Evolutionary conservation across 2,329 filamentous ascomycete species (phyloP).

Genomic region (Emmonsiellopsis sp.): DNA sequence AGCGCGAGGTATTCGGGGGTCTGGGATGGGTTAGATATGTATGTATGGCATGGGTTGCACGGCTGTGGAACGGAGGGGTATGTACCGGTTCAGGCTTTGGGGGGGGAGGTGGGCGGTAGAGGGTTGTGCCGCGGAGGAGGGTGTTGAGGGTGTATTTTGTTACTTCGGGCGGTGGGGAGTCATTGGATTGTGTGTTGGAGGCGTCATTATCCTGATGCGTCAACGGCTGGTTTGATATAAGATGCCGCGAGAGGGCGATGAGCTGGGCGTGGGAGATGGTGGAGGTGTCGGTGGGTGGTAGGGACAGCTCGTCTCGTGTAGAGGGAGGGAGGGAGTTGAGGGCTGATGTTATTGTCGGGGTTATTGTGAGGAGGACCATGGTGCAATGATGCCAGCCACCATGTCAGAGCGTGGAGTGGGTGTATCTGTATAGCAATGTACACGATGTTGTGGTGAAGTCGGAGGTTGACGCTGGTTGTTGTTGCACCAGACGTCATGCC

Average conservation of each 20-base stretch:
- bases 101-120: constrained; percentile 73
- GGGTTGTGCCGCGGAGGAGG: constrained; percentile 60
- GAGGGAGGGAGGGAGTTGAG: constrained; percentile 26
- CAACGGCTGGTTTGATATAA: constrained; percentile 7
- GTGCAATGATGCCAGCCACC: neutral
- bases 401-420: neutral
- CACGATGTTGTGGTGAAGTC: neutral
- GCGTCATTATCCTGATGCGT: neutral
- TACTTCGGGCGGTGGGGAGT: neutral
- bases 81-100: constrained; percentile 69
- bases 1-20: constrained; percentile 75
- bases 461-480: neutral
- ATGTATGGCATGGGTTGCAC: constrained; percentile 7
- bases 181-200: neutral
- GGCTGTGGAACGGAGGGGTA: neutral
- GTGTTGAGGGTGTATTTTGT: constrained; percentile 11
- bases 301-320: constrained; percentile 24
- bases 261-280: constrained; percentile 36
- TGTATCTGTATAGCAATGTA: neutral
- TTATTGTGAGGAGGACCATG: constrained; percentile 37
- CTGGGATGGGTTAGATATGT: constrained; percentile 36
- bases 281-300: constrained; percentile 23
- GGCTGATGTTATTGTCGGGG: constrained; percentile 30
- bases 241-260: constrained; percentile 26
- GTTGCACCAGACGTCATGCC: too few species aligned